A percentile compares a stretch with the other conserved stretches of the same genome.
Conservation (phyloP, 257 asterid species). For the Nicotiana undulata region DNA sequence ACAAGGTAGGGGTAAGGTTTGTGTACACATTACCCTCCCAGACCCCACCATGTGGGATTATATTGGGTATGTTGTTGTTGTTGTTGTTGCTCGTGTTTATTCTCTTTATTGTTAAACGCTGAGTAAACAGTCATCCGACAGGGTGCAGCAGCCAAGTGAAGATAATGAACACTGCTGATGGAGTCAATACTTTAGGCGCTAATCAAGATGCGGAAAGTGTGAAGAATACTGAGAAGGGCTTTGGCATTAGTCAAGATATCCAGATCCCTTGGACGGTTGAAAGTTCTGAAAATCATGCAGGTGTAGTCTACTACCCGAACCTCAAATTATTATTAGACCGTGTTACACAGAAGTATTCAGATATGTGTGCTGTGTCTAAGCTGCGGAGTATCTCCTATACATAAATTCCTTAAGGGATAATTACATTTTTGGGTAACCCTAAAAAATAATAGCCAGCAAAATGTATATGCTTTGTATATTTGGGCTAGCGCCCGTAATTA, state of each 20-base stretch:
- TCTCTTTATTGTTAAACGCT: not conserved
- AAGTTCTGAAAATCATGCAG: conserved; percentile 23
- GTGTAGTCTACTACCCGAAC: conserved; percentile 16
- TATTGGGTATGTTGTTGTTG: no score
- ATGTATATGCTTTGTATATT: no score
- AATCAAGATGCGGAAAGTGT: conserved; percentile 8
- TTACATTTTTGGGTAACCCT: no score
- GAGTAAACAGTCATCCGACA: conserved; percentile 20
- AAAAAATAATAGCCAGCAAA: no score
- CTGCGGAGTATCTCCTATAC: not conserved
- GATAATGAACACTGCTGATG: conserved; percentile 10
- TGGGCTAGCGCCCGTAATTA: no score
- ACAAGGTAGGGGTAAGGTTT: no score
- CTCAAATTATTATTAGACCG: not conserved
- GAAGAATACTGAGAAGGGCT: conserved; percentile 15
- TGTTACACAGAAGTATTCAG: no score
- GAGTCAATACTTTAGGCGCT: not conserved
- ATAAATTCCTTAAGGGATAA: no score
- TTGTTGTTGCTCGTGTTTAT: not conserved
- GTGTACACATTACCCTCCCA: no score
- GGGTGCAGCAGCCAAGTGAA: conserved; percentile 17
- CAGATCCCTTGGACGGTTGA: conserved; percentile 5
- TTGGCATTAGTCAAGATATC: conserved; percentile 12
- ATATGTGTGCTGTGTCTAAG: not conserved
- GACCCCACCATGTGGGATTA: no score